Evolutionary conservation across 208 protist species (phyloP).

Genomic region (Phytomonas sp.): DNA sequence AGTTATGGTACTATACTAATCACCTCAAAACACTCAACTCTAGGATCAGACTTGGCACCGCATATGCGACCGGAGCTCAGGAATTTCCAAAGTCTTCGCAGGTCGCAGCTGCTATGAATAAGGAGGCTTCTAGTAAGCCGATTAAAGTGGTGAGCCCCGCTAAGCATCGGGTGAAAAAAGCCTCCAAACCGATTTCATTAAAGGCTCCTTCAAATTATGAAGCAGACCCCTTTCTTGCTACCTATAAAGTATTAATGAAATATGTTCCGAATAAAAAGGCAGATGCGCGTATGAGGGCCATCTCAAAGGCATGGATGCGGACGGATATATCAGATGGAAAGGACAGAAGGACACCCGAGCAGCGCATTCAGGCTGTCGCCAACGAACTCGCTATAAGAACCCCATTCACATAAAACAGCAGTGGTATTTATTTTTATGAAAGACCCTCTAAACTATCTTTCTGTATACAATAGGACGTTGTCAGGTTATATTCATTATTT

Average conservation of each 20-base stretch:
- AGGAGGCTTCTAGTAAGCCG: not conserved
- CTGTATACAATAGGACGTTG: not conserved
- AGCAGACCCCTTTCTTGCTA: slow-evolving; percentile 23
- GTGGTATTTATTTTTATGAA: not conserved
- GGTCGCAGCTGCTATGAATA: not conserved
- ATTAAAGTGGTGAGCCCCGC: not conserved
- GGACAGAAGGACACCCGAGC: slow-evolving; percentile 21
- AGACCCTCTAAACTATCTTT: not conserved
- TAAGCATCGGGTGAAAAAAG: not conserved
- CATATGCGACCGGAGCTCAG: slow-evolving; percentile 3
- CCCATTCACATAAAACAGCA: not conserved
- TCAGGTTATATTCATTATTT: not conserved
- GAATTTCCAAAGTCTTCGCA: not conserved
- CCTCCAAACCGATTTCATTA: not conserved
- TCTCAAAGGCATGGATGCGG: slow-evolving; percentile 25
- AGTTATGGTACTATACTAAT: slow-evolving; percentile 27
- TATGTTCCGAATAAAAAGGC: slow-evolving; percentile 9
- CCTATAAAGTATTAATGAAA: slow-evolving; percentile 20
- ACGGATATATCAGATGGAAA: slow-evolving; percentile 9
- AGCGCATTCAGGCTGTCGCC: slow-evolving; percentile 25
- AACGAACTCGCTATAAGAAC: slow-evolving; percentile 17
- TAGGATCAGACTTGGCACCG: slow-evolving; percentile 18
- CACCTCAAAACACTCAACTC: slow-evolving; percentile 16
- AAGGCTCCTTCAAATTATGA: slow-evolving; percentile 24
- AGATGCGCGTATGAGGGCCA: slow-evolving; percentile 20